Evolutionary conservation across 2,329 filamentous ascomycete species (phyloP).

Genomic region (Aquanectria penicillioides): DNA sequence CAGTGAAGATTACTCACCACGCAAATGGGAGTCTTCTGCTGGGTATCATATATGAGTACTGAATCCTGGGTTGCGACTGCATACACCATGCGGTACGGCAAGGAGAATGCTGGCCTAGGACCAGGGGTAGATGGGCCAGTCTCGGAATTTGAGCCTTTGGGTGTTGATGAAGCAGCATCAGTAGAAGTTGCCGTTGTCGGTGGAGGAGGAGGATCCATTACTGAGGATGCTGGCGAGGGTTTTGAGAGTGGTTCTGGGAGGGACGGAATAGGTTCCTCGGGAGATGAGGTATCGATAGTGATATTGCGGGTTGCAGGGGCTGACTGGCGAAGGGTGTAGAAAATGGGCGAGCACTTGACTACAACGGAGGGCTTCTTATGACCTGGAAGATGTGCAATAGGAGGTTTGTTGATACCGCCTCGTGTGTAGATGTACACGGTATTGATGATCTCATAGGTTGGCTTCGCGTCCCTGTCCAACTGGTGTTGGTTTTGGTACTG

Average conservation of each 20-base stretch:
- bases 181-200: slow-evolving; percentile 57
- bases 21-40: slow-evolving; percentile 92
- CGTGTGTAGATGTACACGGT: slow-evolving; percentile 98
- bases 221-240: slow-evolving; percentile 64
- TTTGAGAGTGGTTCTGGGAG: slow-evolving; percentile 84
- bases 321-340: slow-evolving; percentile 81
- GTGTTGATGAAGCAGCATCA: slow-evolving; percentile 60
- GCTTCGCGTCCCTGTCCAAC: slow-evolving; percentile 72
- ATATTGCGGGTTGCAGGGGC: slow-evolving; percentile 83
- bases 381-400: slow-evolving; percentile 92
- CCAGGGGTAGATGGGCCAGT: slow-evolving; percentile 62
- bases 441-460: slow-evolving; percentile 88
- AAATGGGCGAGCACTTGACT: slow-evolving; percentile 90
- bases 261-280: slow-evolving; percentile 83
- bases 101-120: slow-evolving; percentile 77
- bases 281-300: slow-evolving; percentile 91
- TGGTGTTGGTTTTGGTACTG: slow-evolving; percentile 89
- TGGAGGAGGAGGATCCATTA: slow-evolving; percentile 86
- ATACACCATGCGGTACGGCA: slow-evolving; percentile 95
- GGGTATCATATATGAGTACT: slow-evolving; percentile 94
- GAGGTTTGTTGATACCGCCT: slow-evolving; percentile 95
- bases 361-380: slow-evolving; percentile 99
- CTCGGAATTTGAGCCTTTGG: slow-evolving; percentile 59
- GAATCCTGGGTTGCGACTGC: slow-evolving; percentile 97
- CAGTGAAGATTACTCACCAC: slow-evolving; percentile 97